These are phyloP conservation scores for Cystobasidium sp. DNA, from an alignment of 1,284 basidiomycete genomes.

Conservation along the genomic window DNA sequence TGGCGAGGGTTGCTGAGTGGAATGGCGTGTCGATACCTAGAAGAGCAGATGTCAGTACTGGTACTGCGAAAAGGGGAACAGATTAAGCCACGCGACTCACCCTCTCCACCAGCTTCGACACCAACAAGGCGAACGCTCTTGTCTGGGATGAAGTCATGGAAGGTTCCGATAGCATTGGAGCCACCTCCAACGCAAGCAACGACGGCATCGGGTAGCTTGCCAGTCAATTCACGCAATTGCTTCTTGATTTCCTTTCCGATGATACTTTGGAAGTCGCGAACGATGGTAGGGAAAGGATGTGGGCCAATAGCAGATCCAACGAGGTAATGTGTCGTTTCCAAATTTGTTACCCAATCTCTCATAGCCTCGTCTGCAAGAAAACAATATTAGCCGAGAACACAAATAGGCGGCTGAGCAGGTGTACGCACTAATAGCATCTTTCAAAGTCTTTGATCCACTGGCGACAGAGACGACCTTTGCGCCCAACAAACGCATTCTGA, in stretches of 20 bases:
- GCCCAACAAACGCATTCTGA: constrained; percentile 96
- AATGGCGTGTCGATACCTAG: constrained; percentile 75
- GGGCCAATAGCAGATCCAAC: constrained; percentile 97
- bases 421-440: constrained; percentile 81
- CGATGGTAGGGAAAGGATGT: constrained; percentile 98
- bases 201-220: constrained; percentile 89
- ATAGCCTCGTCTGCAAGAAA: constrained; percentile 72
- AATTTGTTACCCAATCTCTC: constrained; percentile 97
- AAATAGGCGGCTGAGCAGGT: neutral
- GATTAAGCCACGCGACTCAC: constrained; percentile 53
- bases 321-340: constrained; percentile 84
- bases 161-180: constrained; percentile 95
- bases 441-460: constrained; percentile 91
- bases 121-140: constrained; percentile 80
- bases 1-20: constrained; percentile 90
- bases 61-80: neutral
- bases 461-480: constrained; percentile 91
- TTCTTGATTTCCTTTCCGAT: constrained; percentile 94
- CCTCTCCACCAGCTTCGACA: constrained; percentile 96
- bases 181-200: constrained; percentile 98
- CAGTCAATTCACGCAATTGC: constrained; percentile 74
- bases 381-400: neutral
- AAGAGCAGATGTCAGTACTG: neutral
- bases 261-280: constrained; percentile 95
- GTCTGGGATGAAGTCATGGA: constrained; percentile 91